Evolutionary conservation across 2,329 filamentous ascomycete species (phyloP).

Genomic region (Aureobasidium lini): DNA sequence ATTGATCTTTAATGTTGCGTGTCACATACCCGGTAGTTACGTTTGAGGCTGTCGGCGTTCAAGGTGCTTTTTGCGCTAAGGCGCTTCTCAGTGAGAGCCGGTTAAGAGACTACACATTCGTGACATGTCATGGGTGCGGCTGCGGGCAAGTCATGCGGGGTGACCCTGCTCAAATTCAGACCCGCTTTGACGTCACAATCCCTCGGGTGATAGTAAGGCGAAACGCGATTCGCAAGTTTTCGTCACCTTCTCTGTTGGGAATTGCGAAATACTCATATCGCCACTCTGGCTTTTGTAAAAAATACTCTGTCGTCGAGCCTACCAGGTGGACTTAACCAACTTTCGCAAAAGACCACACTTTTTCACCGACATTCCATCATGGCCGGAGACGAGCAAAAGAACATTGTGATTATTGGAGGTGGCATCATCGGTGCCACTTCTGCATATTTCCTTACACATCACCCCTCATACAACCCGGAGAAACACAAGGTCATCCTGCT

Average conservation of each 20-base stretch:
- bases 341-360: background rate
- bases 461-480: slow-evolving; percentile 68
- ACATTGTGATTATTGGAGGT: slow-evolving; percentile 52
- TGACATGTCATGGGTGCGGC: too few relatives aligned
- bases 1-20: too few relatives aligned
- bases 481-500: slow-evolving; percentile 76
- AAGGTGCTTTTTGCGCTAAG: too few relatives aligned
- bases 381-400: slow-evolving; percentile 22
- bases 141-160: background rate
- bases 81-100: too few relatives aligned
- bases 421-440: slow-evolving; percentile 89
- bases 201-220: background rate
- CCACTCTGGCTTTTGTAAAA: slow-evolving; percentile 8
- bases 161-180: background rate
- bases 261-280: background rate
- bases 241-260: slow-evolving; percentile 9
- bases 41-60: too few relatives aligned
- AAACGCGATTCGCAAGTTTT: slow-evolving; percentile 11
- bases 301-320: background rate
- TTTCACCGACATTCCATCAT: slow-evolving; percentile 19
- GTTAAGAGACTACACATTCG: too few relatives aligned
- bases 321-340: background rate
- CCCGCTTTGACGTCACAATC: slow-evolving; percentile 10
- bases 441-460: slow-evolving; percentile 83
- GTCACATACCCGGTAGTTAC: too few relatives aligned